Conservation (phyloP, 2,329 filamentous ascomycete species). For the Cladophialophora psammophila region DNA sequence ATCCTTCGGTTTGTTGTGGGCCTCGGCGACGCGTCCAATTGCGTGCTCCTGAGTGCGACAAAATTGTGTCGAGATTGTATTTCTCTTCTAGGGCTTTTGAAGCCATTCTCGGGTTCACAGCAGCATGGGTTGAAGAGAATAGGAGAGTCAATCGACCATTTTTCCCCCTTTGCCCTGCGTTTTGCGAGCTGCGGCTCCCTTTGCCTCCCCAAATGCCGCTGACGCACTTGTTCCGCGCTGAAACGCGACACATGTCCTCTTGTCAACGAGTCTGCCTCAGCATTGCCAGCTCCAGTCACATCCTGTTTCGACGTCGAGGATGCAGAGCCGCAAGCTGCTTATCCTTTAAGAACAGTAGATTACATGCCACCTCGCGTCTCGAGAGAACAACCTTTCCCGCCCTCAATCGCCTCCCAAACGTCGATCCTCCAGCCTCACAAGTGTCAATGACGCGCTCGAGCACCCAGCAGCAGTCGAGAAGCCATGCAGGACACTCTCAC, state of each 20-base stretch:
- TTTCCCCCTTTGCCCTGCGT: constrained; percentile 7
- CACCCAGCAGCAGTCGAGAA: constrained; percentile 31
- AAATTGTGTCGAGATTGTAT: neutral
- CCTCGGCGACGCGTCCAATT: constrained; percentile 15
- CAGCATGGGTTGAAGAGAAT: constrained; percentile 25
- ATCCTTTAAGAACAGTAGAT: constrained; percentile 18
- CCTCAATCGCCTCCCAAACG: constrained; percentile 1
- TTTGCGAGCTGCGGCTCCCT: constrained; percentile 5
- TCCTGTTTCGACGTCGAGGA: constrained; percentile 14
- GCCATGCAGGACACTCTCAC: constrained; percentile 62
- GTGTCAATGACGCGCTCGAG: constrained; percentile 25
- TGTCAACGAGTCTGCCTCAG: constrained; percentile 22
- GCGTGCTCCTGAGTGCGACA: constrained; percentile 1
- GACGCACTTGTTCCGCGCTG: constrained; percentile 36
- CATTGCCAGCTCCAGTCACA: constrained; percentile 13
- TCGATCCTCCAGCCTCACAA: neutral
- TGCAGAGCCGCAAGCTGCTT: constrained; percentile 23
- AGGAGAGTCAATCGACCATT: constrained; percentile 1
- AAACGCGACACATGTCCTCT: constrained; percentile 37
- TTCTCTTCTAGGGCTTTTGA: neutral
- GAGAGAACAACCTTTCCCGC: constrained; percentile 16
- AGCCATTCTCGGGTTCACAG: neutral
- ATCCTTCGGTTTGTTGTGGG: neutral
- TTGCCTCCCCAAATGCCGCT: constrained; percentile 34
- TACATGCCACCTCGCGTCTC: constrained; percentile 9